Evolutionary conservation across 306 rosid species (phyloP).

Genomic region (Luffa acutangula): DNA sequence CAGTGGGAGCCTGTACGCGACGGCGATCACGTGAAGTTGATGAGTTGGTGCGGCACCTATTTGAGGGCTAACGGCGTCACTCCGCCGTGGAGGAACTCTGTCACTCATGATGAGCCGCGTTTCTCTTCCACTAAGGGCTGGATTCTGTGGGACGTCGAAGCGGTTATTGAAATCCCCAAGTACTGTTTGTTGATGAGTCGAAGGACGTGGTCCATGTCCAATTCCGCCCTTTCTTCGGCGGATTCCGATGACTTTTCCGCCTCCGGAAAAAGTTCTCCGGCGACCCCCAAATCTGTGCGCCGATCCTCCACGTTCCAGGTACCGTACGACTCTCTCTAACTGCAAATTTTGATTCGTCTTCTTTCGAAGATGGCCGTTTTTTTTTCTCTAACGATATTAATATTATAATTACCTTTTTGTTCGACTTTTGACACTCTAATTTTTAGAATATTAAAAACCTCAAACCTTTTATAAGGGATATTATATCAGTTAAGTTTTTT

Average conservation of each 20-base stretch:
- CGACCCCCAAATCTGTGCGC: not conserved
- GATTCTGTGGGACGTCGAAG: constrained; percentile 67
- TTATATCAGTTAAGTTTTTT: no score
- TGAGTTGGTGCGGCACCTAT: constrained; percentile 59
- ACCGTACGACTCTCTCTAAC: not conserved
- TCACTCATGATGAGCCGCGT: constrained; percentile 77
- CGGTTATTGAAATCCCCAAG: not conserved
- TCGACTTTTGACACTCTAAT: no score
- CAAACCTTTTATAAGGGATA: no score
- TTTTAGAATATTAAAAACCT: no score
- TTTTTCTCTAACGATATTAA: not conserved
- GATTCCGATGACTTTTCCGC: not conserved
- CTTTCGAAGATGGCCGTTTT: not conserved
- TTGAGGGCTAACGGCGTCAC: constrained; percentile 61
- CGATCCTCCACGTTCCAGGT: constrained; percentile 1
- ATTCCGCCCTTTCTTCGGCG: not conserved
- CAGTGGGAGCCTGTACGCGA: constrained; percentile 84
- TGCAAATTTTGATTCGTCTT: not conserved
- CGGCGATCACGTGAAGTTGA: constrained; percentile 43
- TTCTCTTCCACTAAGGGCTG: constrained; percentile 66
- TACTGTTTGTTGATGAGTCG: not conserved
- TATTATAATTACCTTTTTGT: not conserved
- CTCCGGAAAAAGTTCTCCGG: not conserved
- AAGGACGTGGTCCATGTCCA: not conserved
- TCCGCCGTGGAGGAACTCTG: constrained; percentile 89